phyloP scores from a whole-genome alignment of 148 eudicot species.

The Pharnaceum exiguum region DNA sequence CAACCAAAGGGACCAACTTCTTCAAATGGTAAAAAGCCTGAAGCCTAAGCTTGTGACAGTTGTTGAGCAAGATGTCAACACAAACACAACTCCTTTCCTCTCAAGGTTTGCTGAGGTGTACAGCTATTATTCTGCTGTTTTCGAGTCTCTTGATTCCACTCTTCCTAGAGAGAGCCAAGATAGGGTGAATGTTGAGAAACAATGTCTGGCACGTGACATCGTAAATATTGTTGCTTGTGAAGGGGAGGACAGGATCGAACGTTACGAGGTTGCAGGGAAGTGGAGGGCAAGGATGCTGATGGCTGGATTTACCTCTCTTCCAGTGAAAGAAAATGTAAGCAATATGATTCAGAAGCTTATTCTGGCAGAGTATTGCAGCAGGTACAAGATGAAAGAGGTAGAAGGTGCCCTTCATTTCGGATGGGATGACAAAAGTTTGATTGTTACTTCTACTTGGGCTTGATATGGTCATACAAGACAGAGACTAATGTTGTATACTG shows the following conservation, averaged over 20 bases:
- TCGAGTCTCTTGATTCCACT: slow-evolving; percentile 77
- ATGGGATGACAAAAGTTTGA: slow-evolving; percentile 78
- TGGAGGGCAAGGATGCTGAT: slow-evolving; percentile 97
- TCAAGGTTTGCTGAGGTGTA: slow-evolving; percentile 73
- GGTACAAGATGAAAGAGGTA: slow-evolving; percentile 58
- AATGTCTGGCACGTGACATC: slow-evolving; percentile 85
- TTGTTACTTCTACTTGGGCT: slow-evolving; percentile 80
- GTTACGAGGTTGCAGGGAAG: slow-evolving; percentile 91
- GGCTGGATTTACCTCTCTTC: slow-evolving; percentile 72
- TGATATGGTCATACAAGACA: slow-evolving; percentile 6
- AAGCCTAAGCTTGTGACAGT: slow-evolving; percentile 80
- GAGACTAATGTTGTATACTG: not conserved
- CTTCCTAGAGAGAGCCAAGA: slow-evolving; percentile 77
- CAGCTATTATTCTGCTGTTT: slow-evolving; percentile 70
- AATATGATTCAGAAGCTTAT: slow-evolving; percentile 41
- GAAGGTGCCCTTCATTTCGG: slow-evolving; percentile 60
- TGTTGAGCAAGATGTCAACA: slow-evolving; percentile 92
- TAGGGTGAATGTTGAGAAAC: slow-evolving; percentile 84
- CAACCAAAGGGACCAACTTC: slow-evolving; percentile 75
- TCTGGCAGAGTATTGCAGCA: slow-evolving; percentile 46
- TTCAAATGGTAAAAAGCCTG: slow-evolving; percentile 76
- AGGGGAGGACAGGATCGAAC: slow-evolving; percentile 88
- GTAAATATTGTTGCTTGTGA: slow-evolving; percentile 89
- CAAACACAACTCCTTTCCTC: slow-evolving; percentile 85
- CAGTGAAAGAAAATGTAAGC: slow-evolving; percentile 36